phyloP scores from a whole-genome alignment of 345 rosid genomes.

The Zanthoxylum bungeanum region DNA sequence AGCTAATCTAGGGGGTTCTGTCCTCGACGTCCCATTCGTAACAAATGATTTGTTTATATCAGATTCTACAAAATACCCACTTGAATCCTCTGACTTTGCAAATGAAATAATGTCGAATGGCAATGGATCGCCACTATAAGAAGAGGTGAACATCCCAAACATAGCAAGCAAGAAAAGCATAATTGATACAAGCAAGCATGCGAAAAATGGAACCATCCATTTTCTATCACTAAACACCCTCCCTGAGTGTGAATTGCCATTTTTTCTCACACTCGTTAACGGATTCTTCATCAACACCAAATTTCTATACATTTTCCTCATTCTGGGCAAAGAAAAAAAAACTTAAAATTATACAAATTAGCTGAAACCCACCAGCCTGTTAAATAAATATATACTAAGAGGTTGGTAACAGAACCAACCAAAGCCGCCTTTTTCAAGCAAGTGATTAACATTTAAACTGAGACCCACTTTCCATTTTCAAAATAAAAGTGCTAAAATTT shows the following conservation, averaged over 20 bases:
- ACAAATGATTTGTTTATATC: conserved; percentile 40
- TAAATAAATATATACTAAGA: conserved; percentile 24
- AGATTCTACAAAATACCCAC: conserved; percentile 71
- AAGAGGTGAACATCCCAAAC: conserved; percentile 36
- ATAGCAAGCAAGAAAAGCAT: conserved; percentile 50
- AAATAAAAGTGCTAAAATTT: neutral
- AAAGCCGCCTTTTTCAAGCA: conserved; percentile 25
- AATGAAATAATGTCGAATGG: conserved; percentile 45
- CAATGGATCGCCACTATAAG: conserved; percentile 47
- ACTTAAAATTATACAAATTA: conserved; percentile 3
- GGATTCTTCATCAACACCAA: conserved; percentile 37
- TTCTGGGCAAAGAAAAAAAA: conserved; percentile 15
- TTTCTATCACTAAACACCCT: conserved; percentile 68
- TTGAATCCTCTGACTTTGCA: conserved; percentile 47
- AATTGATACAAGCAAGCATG: conserved; percentile 69
- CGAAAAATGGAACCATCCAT: conserved; percentile 79
- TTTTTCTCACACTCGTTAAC: conserved; percentile 46
- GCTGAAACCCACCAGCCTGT: conserved; percentile 11
- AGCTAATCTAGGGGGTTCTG: conserved; percentile 74
- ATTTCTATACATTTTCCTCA: conserved; percentile 51
- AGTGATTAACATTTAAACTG: conserved; percentile 22
- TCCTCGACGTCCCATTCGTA: conserved; percentile 12
- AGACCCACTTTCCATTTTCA: conserved; percentile 1
- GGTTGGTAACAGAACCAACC: conserved; percentile 28
- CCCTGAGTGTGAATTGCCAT: conserved; percentile 55